phyloP scores from a whole-genome alignment of 139 green algal species.

The Coelastrella sp. region DNA sequence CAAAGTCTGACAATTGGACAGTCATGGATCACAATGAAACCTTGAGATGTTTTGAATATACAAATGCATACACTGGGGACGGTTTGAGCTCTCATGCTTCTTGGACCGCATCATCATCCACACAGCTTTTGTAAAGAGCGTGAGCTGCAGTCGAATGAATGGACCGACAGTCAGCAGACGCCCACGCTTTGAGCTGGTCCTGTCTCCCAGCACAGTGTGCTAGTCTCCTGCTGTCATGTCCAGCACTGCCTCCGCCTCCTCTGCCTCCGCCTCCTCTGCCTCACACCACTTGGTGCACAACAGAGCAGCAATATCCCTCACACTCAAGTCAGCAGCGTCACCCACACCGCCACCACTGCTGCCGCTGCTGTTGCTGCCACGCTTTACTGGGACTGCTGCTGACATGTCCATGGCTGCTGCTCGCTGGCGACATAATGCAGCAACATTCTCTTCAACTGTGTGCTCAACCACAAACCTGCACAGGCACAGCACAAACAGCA shows the following conservation, averaged over 20 bases:
- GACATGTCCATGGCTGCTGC: conserved; percentile 66
- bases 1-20: too few relatives aligned
- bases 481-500: neutral
- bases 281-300: conserved; percentile 26
- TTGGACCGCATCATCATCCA: too few relatives aligned
- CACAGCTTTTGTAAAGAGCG: too few relatives aligned
- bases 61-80: too few relatives aligned
- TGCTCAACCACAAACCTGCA: conserved; percentile 74
- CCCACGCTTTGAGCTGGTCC: too few relatives aligned
- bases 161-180: too few relatives aligned
- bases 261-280: neutral
- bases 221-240: neutral
- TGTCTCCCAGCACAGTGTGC: neutral
- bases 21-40: too few relatives aligned
- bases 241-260: neutral
- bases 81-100: too few relatives aligned
- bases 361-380: neutral
- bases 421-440: conserved; percentile 55
- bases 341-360: neutral
- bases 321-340: conserved; percentile 16
- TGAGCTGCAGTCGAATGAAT: too few relatives aligned
- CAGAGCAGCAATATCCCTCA: conserved; percentile 39
- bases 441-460: conserved; percentile 89
- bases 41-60: too few relatives aligned
- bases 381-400: conserved; percentile 31